Evolutionary conservation across 441 rosid species (phyloP).

Genomic region (Erodium chrysanthum): DNA sequence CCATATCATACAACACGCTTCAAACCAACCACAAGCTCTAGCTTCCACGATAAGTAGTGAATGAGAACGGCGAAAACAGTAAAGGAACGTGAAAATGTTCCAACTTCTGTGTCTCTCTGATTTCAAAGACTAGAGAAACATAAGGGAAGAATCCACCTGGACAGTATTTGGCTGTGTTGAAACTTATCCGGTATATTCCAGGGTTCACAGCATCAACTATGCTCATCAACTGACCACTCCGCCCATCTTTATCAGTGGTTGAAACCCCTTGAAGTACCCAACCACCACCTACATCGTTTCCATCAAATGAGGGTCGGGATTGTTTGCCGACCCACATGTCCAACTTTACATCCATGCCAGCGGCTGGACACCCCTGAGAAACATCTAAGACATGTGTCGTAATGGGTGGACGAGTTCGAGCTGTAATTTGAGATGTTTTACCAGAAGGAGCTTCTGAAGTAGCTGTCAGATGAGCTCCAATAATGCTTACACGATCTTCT

Average conservation of each 20-base stretch:
- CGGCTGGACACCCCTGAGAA: conserved; percentile 67
- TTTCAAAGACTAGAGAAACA: conserved; percentile 59
- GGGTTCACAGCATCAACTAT: conserved; percentile 51
- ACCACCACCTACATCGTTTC: conserved; percentile 23
- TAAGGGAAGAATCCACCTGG: conserved; percentile 73
- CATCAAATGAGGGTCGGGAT: conserved; percentile 32
- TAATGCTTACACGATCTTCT: conserved; percentile 54
- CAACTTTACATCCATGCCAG: conserved; percentile 54
- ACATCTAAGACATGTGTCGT: conserved; percentile 86
- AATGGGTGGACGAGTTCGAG: conserved; percentile 67
- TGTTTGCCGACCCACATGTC: conserved; percentile 53
- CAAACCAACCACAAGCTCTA: conserved; percentile 19
- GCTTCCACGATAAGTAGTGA: conserved; percentile 73
- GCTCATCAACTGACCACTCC: conserved; percentile 57
- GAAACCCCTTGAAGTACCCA: conserved; percentile 59
- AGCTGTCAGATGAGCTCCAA: conserved; percentile 56
- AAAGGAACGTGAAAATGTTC: conserved; percentile 87
- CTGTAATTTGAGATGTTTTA: conserved; percentile 29
- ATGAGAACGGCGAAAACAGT: conserved; percentile 75
- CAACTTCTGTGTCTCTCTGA: conserved; percentile 48
- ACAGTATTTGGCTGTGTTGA: conserved; percentile 61
- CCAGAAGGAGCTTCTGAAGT: conserved; percentile 28
- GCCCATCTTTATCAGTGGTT: conserved; percentile 59
- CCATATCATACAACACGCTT: no score
- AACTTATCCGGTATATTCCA: conserved; percentile 66